Base-by-base conservation (phyloP, 257 asterid species). In the Solanum peruvianum region DNA sequence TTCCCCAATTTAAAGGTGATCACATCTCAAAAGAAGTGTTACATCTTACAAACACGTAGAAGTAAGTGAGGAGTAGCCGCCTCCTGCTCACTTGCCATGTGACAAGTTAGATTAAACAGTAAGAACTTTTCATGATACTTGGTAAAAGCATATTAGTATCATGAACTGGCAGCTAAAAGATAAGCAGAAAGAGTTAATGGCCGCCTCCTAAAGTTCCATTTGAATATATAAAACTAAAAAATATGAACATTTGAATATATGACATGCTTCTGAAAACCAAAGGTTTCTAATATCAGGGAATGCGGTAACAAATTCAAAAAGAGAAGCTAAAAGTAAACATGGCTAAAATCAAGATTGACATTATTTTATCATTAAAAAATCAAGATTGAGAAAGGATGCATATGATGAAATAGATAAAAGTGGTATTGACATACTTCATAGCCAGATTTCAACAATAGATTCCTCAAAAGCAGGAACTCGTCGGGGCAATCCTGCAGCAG, bases 401-500 rank as follows among this genome's bases (percentile, higher is more conserved):
- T 9, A 64, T 84, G 86, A 84, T 66, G 27, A 66, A 60, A 84
- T 39, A 41, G 27, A 62, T 39, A 7, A 45, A 64, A 18, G 31
- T 66, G 56, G 80, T 66, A 42, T 41, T 35, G 45, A 87, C 91
- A 70, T 87, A 90, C 93, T 86, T 87, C 85, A 86, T 91, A 91
- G 77, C 91, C 92, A 88, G 80, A 86, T 52, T 85, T 77, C 37
- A 83, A 85, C 90, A 88, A 72, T 18, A 91, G 64, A 83, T 88
- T 88, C 85, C 90, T 86, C 42, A 86, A 58, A 42, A 91, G 87
- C 87, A 87, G 91, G 86, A 90, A 91, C 27, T 85, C 89, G 82
- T 90, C 73, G 31, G 91, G 89, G 60, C 84, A 90, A 33, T 86
- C 93, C 93, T 91, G 89, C 89, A 89, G 35, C 58, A 87, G 60